These are phyloP conservation scores for Zymoseptoria passerinii DNA, from an alignment of 2,329 filamentous ascomycete genomes.

Conservation along the genomic window DNA sequence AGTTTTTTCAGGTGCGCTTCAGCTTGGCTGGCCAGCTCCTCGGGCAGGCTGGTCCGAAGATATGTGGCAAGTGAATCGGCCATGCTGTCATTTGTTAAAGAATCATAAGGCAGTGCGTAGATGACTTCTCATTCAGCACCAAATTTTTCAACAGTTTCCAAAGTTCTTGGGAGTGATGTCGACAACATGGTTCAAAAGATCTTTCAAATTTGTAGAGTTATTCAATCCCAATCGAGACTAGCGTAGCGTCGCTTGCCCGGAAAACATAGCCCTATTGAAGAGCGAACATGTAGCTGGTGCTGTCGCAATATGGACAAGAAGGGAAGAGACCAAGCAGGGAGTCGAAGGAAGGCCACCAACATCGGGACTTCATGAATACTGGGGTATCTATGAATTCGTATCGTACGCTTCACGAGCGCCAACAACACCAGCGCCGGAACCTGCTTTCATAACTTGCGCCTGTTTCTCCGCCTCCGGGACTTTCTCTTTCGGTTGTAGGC, in stretches of 20 bases:
- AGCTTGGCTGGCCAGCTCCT: slow-evolving; percentile 34
- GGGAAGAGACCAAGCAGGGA: background rate
- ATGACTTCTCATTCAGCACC: background rate
- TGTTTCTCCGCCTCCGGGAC: background rate
- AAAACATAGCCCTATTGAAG: too few relatives aligned
- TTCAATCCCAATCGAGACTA: background rate
- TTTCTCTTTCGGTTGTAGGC: background rate
- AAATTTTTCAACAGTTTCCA: background rate
- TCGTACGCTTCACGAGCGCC: background rate
- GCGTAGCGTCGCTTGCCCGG: too few relatives aligned
- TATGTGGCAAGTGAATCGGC: slow-evolving; percentile 36
- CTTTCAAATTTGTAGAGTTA: background rate
- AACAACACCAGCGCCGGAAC: background rate
- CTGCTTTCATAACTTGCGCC: background rate
- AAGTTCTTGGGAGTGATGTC: background rate
- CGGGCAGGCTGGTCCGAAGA: slow-evolving; percentile 34
- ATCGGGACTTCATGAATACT: background rate
- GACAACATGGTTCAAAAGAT: background rate
- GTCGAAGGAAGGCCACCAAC: background rate
- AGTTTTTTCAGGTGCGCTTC: slow-evolving; percentile 32
- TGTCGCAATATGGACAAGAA: too few relatives aligned
- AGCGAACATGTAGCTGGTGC: too few relatives aligned
- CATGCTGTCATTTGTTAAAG: slow-evolving; percentile 25
- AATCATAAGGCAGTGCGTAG: background rate
- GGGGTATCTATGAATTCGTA: background rate